These are phyloP conservation scores for Lithocarpus polystachyus DNA, from an alignment of 306 rosid genomes.

Conservation along the genomic window DNA sequence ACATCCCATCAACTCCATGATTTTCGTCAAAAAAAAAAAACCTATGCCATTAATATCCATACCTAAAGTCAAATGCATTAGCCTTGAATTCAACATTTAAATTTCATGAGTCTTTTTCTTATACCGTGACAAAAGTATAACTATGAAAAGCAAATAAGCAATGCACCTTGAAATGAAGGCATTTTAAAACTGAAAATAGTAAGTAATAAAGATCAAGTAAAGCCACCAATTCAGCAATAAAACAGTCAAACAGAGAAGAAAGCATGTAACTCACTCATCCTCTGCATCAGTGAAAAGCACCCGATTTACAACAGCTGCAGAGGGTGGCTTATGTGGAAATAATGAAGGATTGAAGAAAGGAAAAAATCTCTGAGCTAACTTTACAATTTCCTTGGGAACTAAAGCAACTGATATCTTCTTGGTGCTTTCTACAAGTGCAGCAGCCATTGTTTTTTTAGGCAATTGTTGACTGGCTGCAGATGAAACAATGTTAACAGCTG, in stretches of 20 bases:
- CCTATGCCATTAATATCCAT: neutral
- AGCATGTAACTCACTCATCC: conserved; percentile 75
- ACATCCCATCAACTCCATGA: neutral
- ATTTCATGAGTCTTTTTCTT: neutral
- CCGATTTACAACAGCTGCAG: conserved; percentile 66
- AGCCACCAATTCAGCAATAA: conserved; percentile 10
- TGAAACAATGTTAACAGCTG: conserved; percentile 35
- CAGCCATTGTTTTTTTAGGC: conserved; percentile 88
- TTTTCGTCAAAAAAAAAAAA: neutral
- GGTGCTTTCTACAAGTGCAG: conserved; percentile 82
- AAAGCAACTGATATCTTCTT: conserved; percentile 83
- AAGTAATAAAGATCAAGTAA: conserved; percentile 9
- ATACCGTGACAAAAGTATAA: neutral
- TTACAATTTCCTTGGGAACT: conserved; percentile 82
- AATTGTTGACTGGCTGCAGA: conserved; percentile 47
- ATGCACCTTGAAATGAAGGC: neutral
- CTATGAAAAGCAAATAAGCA: neutral
- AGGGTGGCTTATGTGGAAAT: conserved; percentile 89
- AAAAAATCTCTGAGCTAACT: conserved; percentile 60
- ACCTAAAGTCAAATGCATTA: neutral
- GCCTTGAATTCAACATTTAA: neutral
- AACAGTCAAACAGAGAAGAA: conserved; percentile 16
- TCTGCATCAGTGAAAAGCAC: conserved; percentile 92
- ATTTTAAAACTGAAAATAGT: neutral
- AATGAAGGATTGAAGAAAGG: conserved; percentile 78